A percentile compares a stretch with the other conserved stretches of the same genome.
Conservation (phyloP, 352 stramenopile species). For the Globisporangium abappressorium region DNA sequence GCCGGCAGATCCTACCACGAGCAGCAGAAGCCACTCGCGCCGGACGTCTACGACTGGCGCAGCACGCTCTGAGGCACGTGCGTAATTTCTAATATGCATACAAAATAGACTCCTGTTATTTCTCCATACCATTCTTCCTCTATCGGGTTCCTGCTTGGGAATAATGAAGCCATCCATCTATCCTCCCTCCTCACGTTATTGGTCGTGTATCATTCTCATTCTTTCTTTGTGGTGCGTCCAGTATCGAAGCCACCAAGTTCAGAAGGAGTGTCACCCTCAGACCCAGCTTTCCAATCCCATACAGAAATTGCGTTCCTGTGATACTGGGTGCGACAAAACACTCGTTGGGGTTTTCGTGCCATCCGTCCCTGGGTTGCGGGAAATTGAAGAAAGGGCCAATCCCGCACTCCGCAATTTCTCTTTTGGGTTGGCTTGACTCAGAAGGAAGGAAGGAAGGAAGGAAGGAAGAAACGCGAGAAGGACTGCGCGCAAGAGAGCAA, state of each 20-base stretch:
- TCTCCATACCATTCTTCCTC: background rate
- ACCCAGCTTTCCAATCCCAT: background rate
- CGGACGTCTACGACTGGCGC: constrained; percentile 58
- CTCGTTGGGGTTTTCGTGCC: constrained; percentile 3
- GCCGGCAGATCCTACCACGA: constrained; percentile 72
- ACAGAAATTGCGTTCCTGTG: background rate
- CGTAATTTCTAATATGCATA: background rate
- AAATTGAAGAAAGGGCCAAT: constrained; percentile 10
- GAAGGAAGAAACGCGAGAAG: background rate
- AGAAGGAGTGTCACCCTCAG: background rate
- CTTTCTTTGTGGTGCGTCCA: background rate
- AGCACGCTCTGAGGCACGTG: constrained; percentile 16
- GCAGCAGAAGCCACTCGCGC: constrained; percentile 37
- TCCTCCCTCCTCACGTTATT: background rate
- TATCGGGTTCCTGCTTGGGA: background rate
- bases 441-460: background rate
- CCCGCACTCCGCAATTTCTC: background rate
- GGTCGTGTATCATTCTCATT: background rate
- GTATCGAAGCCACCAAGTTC: background rate
- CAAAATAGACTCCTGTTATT: constrained; percentile 6
- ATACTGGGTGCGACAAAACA: background rate
- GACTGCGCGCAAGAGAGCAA: background rate
- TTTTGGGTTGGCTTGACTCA: background rate
- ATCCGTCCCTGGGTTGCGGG: constrained; percentile 8
- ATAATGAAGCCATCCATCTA: background rate